Percentiles rank a stretch among this genome's conserved stretches.
Evolutionary conservation across 306 rosid species (phyloP).

Genomic region (Fagus crenata): DNA sequence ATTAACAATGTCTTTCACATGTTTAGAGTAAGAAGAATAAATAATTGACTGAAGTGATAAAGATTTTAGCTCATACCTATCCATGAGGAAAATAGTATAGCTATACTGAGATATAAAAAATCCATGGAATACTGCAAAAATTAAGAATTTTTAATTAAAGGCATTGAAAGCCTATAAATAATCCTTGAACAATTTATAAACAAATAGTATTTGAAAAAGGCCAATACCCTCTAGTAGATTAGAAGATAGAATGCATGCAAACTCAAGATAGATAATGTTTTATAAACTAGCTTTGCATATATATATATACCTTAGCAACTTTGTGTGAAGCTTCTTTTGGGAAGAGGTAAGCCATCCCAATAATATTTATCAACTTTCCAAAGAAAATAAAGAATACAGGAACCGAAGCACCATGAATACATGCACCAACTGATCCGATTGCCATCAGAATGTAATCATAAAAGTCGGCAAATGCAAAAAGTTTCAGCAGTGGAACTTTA

Average conservation of each 20-base stretch:
- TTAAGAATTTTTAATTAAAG: no score
- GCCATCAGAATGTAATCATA: constrained; percentile 70
- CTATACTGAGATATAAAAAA: constrained; percentile 84
- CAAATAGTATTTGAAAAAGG: no score
- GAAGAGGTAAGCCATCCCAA: constrained; percentile 87
- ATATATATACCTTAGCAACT: constrained; percentile 74
- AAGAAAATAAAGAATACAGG: constrained; percentile 92
- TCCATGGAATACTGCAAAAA: constrained; percentile 85
- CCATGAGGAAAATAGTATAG: constrained; percentile 90
- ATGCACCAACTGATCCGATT: constrained; percentile 79
- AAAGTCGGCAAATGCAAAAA: constrained; percentile 76
- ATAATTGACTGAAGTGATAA: neutral
- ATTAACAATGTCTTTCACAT: neutral
- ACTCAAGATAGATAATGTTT: neutral
- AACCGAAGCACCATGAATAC: constrained; percentile 90
- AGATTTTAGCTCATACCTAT: constrained; percentile 51
- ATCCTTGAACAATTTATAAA: no score
- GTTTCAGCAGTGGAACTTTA: constrained; percentile 59
- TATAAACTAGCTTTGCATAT: neutral
- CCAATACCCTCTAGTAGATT: no score
- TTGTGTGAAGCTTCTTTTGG: constrained; percentile 85
- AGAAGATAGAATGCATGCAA: neutral
- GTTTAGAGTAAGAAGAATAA: neutral
- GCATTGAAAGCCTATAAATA: no score
- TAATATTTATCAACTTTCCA: constrained; percentile 79